phyloP scores from a whole-genome alignment of 768 basidiomycete species.

The Podaxis mareebaensis region DNA sequence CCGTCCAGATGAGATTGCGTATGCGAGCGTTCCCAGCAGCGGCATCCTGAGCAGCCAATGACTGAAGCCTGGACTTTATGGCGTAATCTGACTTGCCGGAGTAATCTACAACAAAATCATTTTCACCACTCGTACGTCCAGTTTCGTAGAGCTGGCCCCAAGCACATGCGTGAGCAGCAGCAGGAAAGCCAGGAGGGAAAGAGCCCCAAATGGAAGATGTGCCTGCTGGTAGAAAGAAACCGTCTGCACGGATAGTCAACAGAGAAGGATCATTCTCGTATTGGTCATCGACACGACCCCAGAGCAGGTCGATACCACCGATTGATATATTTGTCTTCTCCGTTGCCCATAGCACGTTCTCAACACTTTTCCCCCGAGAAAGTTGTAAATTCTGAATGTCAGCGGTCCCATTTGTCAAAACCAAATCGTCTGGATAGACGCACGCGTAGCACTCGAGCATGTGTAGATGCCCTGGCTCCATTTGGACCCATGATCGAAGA shows the following conservation, averaged over 20 bases:
- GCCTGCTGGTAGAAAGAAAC: slow-evolving; percentile 5
- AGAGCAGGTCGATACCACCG: not conserved
- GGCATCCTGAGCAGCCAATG: not conserved
- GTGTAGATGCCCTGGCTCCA: slow-evolving; percentile 22
- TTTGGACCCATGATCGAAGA: slow-evolving; percentile 17
- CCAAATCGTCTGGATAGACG: not conserved
- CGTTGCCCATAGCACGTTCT: not conserved
- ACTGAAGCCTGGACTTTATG: slow-evolving; percentile 6
- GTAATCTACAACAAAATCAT: not conserved
- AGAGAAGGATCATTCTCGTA: slow-evolving; percentile 1
- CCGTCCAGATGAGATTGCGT: slow-evolving; percentile 13
- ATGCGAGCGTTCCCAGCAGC: slow-evolving; percentile 9
- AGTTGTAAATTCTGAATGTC: not conserved
- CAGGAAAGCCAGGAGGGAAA: not conserved
- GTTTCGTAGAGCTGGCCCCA: not conserved
- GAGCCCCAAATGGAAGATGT: not conserved
- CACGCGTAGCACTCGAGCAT: slow-evolving; percentile 23
- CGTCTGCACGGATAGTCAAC: not conserved
- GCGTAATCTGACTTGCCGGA: not conserved
- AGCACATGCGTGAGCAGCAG: not conserved
- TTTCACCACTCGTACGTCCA: not conserved
- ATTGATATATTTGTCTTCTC: slow-evolving; percentile 2
- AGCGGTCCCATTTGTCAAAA: not conserved
- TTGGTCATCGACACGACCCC: slow-evolving; percentile 2
- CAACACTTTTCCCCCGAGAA: not conserved